Conservation (phyloP, 2,329 filamentous ascomycete species). For the Neonectria punicea region DNA sequence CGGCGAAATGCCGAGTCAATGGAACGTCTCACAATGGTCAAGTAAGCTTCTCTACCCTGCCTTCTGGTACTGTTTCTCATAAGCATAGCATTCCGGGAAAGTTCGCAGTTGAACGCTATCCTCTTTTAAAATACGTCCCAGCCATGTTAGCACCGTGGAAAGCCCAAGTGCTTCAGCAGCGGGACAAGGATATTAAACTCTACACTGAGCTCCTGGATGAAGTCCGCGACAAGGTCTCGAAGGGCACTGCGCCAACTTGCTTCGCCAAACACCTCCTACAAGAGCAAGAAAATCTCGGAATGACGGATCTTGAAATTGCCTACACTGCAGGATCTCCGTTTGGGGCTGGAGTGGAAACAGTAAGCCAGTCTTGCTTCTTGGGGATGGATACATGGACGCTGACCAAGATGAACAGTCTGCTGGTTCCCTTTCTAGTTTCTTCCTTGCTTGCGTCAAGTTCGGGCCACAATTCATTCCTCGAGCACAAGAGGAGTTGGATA, state of each 20-base stretch:
- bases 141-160: slow-evolving; percentile 54
- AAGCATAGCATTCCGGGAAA: slow-evolving; percentile 39
- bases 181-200: slow-evolving; percentile 50
- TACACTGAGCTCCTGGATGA: slow-evolving; percentile 55
- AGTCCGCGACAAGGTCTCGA: slow-evolving; percentile 47
- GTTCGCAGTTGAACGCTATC: slow-evolving; percentile 55
- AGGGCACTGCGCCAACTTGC: slow-evolving; percentile 49
- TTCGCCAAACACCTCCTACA: slow-evolving; percentile 56
- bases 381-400: rapidly evolving
- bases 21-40: slow-evolving; percentile 55
- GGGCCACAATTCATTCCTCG: slow-evolving; percentile 60
- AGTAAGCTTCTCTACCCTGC: slow-evolving; percentile 44
- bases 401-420: slow-evolving; percentile 48
- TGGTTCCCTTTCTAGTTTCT: slow-evolving; percentile 60
- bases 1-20: slow-evolving; percentile 53
- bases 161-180: slow-evolving; percentile 49
- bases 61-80: background rate
- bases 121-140: slow-evolving; percentile 52
- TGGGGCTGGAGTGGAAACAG: slow-evolving; percentile 56
- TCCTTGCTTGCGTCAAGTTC: slow-evolving; percentile 63
- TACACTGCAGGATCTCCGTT: slow-evolving; percentile 58
- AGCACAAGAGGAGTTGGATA: slow-evolving; percentile 52
- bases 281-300: slow-evolving; percentile 52
- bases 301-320: slow-evolving; percentile 55
- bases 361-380: slow-evolving; percentile 30